Conservation (phyloP, 176 grass and related monocot species). For the Juncus effusus region DNA sequence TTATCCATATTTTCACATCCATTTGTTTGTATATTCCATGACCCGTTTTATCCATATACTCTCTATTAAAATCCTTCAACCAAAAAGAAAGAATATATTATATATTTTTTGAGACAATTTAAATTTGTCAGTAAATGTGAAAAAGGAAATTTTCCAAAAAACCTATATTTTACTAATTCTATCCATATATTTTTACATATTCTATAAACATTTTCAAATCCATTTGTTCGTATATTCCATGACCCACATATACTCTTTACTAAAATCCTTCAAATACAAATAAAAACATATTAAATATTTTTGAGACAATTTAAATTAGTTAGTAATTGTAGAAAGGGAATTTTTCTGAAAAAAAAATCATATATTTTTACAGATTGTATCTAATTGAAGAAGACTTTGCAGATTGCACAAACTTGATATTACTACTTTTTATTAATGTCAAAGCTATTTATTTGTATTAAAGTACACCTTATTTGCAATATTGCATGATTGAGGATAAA, state of each 20-base stretch:
- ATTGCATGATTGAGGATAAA: too few relatives aligned
- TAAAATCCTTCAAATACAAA: slow-evolving; percentile 57
- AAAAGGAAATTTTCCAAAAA: too few relatives aligned
- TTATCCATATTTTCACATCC: slow-evolving; percentile 11
- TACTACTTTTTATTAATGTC: too few relatives aligned
- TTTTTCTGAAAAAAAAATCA: too few relatives aligned
- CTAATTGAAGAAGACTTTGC: slow-evolving; percentile 63
- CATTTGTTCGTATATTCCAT: slow-evolving; percentile 64
- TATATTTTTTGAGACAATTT: background rate
- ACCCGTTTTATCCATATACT: slow-evolving; percentile 76
- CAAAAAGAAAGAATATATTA: background rate
- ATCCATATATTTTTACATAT: too few relatives aligned
- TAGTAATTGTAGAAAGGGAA: too few relatives aligned
- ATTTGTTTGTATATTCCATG: slow-evolving; percentile 69
- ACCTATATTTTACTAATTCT: too few relatives aligned
- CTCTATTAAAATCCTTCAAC: slow-evolving; percentile 64
- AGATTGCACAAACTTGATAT: slow-evolving; percentile 31
- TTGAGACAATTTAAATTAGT: too few relatives aligned
- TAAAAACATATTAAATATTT: background rate
- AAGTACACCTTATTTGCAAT: too few relatives aligned
- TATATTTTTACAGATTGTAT: too few relatives aligned
- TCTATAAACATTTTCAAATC: slow-evolving; percentile 10
- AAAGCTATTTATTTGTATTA: too few relatives aligned
- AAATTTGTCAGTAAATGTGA: too few relatives aligned
- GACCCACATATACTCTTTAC: slow-evolving; percentile 73